phyloP scores from a whole-genome alignment of 1,139 yeast species.

The Geotrichum fermentans region DNA sequence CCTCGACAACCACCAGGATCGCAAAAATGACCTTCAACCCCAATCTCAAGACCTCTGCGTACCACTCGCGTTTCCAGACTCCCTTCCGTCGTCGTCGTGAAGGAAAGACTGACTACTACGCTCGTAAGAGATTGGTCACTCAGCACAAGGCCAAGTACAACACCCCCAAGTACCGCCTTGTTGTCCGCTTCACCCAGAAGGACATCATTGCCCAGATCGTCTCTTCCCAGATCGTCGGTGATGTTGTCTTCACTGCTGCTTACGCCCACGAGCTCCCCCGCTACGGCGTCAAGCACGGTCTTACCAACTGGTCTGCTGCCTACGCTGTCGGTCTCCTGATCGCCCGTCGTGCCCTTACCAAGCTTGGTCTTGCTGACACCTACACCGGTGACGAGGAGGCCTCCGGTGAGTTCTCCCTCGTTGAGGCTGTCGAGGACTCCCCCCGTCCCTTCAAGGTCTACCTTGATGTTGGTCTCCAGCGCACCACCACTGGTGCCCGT shows the following conservation, averaged over 20 bases:
- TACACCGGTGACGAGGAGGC: slow-evolving; percentile 98
- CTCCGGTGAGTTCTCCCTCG: slow-evolving; percentile 97
- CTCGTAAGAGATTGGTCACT: slow-evolving; percentile 98
- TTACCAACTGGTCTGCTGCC: slow-evolving; percentile 99
- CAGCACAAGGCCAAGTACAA: slow-evolving; percentile 99
- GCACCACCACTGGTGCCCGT: slow-evolving; percentile 99
- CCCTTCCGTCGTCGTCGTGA: slow-evolving; percentile 99
- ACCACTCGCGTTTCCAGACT: slow-evolving; percentile 99
- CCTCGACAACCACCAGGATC: slow-evolving; percentile 7
- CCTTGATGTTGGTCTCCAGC: slow-evolving; percentile 98
- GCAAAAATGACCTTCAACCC: slow-evolving; percentile 68
- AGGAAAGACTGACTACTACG: slow-evolving; percentile 99
- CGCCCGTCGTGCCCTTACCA: slow-evolving; percentile 98
- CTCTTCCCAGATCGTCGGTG: slow-evolving; percentile 96
- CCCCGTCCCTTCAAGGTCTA: slow-evolving; percentile 99
- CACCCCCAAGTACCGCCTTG: slow-evolving; percentile 99
- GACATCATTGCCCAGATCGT: slow-evolving; percentile 97
- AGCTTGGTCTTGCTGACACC: slow-evolving; percentile 97
- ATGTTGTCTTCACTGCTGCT: slow-evolving; percentile 93
- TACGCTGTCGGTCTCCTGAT: slow-evolving; percentile 97
- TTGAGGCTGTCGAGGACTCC: slow-evolving; percentile 98
- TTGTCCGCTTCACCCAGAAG: slow-evolving; percentile 99
- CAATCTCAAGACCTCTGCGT: slow-evolving; percentile 74
- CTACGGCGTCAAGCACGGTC: slow-evolving; percentile 97
- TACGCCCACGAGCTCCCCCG: slow-evolving; percentile 98